Conservation (phyloP, 1,284 basidiomycete species). For the Earliella scabrosa region DNA sequence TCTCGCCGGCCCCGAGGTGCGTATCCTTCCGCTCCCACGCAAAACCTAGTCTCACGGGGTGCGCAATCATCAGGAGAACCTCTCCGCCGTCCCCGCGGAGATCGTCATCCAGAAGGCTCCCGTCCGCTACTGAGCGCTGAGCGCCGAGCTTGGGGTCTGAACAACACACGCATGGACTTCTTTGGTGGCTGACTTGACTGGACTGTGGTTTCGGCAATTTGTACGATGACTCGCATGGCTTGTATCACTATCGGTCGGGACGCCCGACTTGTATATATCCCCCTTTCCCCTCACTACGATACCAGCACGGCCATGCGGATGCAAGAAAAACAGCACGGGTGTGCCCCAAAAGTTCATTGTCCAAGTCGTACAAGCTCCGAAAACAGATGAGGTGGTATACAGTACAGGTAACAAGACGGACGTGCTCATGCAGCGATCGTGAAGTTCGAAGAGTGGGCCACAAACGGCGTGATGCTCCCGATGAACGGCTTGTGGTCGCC, state of each 20-base stretch:
- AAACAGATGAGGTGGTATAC: not conserved
- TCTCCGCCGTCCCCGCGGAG: slow-evolving; percentile 18
- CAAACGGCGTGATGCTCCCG: slow-evolving; percentile 65
- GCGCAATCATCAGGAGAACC: slow-evolving; percentile 8
- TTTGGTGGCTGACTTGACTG: not conserved
- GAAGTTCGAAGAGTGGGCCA: slow-evolving; percentile 64
- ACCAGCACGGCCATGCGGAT: too few species aligned
- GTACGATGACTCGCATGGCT: not conserved
- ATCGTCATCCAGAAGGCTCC: slow-evolving; percentile 14
- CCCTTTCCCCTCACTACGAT: too few species aligned
- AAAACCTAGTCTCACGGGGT: not conserved
- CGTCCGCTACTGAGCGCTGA: slow-evolving; percentile 11
- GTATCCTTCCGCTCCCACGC: not conserved
- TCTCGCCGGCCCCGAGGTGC: slow-evolving; percentile 61
- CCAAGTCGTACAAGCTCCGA: not conserved
- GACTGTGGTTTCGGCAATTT: not conserved
- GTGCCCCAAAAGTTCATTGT: too few species aligned
- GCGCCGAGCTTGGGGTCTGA: not conserved
- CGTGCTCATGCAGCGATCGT: slow-evolving; percentile 32
- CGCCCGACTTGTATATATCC: not conserved
- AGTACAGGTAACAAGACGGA: not conserved
- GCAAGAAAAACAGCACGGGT: too few species aligned
- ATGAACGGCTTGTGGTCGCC: slow-evolving; percentile 75
- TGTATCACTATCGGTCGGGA: not conserved
- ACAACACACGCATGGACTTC: not conserved